These are phyloP conservation scores for Linum usitatissimum DNA, from an alignment of 345 rosid genomes.

Conservation along the genomic window DNA sequence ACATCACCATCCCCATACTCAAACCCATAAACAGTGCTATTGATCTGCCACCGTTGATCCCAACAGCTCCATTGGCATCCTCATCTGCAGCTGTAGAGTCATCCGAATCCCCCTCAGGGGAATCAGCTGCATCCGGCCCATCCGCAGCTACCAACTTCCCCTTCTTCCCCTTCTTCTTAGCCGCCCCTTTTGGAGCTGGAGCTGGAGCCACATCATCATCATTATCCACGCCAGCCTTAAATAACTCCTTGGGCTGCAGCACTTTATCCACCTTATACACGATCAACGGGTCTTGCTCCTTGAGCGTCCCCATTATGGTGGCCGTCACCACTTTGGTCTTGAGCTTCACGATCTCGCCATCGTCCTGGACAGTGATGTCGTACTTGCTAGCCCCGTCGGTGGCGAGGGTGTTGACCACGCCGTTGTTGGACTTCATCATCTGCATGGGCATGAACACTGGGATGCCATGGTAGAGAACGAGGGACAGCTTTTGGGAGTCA, in stretches of 20 bases:
- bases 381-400: conserved; percentile 23
- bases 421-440: conserved; percentile 19
- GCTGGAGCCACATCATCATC: background rate
- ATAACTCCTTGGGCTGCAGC: conserved; percentile 18
- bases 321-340: conserved; percentile 21
- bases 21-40: conserved; percentile 16
- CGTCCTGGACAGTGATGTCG: conserved; percentile 21
- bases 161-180: background rate
- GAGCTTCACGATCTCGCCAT: conserved; percentile 19
- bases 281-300: conserved; percentile 24
- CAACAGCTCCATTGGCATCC: conserved; percentile 9
- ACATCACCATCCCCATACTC: conserved; percentile 24
- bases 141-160: conserved; percentile 4
- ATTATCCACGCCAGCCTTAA: conserved; percentile 9
- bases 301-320: conserved; percentile 20
- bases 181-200: conserved; percentile 9
- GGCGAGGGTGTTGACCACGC: conserved; percentile 22
- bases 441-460: conserved; percentile 22
- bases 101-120: conserved; percentile 12
- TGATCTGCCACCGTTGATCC: conserved; percentile 24
- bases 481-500: conserved; percentile 11
- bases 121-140: conserved; percentile 12
- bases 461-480: conserved; percentile 21
- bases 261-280: conserved; percentile 21
- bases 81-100: conserved; percentile 15